A percentile compares a stretch with the other conserved stretches of the same genome.
phyloP scores from a whole-genome alignment of 1,139 yeast genomes.

The Maudiozyma humilis region DNA sequence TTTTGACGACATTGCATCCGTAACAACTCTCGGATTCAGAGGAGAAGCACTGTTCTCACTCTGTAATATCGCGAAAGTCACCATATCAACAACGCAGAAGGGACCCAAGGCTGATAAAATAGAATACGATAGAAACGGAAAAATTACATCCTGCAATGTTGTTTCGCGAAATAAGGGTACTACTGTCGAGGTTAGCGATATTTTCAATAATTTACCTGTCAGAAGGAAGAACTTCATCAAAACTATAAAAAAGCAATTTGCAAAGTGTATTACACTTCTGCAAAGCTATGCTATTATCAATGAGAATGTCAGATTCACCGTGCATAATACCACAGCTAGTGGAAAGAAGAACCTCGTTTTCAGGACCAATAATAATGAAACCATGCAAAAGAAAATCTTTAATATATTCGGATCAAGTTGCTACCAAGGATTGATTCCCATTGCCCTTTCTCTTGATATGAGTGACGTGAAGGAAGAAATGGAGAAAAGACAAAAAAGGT shows the following conservation, averaged over 20 bases:
- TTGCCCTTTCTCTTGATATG: conserved; percentile 35
- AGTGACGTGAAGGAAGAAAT: conserved; percentile 21
- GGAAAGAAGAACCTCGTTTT: conserved; percentile 46
- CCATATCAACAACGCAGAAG: conserved; percentile 48
- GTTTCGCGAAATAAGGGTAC: conserved; percentile 59
- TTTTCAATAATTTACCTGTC: conserved; percentile 66
- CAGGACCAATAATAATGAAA: conserved; percentile 41
- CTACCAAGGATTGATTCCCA: conserved; percentile 45
- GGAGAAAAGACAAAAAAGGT: neutral
- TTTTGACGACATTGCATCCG: conserved; percentile 49
- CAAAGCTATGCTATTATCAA: conserved; percentile 64
- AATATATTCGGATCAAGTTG: conserved; percentile 66
- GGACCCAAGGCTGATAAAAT: conserved; percentile 54
- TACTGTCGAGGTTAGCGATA: conserved; percentile 39
- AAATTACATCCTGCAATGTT: conserved; percentile 33
- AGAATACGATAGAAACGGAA: conserved; percentile 48
- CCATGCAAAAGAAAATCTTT: conserved; percentile 48
- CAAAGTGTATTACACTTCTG: conserved; percentile 51
- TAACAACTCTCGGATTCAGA: conserved; percentile 65
- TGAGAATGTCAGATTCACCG: conserved; percentile 48
- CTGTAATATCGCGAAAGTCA: conserved; percentile 49
- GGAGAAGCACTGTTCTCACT: conserved; percentile 80
- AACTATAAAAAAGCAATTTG: conserved; percentile 63
- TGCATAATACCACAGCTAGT: conserved; percentile 43
- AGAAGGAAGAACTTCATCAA: conserved; percentile 62